Conservation (phyloP, 441 rosid genomes). For the Euphorbia neoarborescens region DNA sequence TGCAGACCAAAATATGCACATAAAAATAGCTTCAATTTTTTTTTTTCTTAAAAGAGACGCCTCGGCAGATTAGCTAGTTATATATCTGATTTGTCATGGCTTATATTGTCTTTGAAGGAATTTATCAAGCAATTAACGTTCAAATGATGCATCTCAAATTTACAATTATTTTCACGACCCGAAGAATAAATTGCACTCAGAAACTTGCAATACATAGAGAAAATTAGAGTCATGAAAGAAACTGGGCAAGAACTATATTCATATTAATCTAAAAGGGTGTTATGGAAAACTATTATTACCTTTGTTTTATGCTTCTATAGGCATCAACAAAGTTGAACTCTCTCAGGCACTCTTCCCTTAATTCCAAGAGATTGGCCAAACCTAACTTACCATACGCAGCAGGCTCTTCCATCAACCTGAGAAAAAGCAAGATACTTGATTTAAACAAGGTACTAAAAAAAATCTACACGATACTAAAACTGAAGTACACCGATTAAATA, state of each 20-base stretch:
- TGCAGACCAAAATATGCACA: not conserved
- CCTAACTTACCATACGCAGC: conserved; percentile 97
- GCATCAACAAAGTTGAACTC: conserved; percentile 95
- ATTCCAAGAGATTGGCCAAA: conserved; percentile 90
- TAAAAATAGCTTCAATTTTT: not conserved
- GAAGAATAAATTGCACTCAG: not conserved
- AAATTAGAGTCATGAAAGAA: not conserved
- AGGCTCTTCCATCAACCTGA: conserved; percentile 94
- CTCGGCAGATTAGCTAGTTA: not conserved
- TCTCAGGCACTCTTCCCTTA: conserved; percentile 95
- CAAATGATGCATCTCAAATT: not conserved
- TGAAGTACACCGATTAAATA: conserved; percentile 5
- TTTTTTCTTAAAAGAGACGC: too few relatives aligned
- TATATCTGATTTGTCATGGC: not conserved
- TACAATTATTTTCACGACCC: not conserved
- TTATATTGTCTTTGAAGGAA: not conserved
- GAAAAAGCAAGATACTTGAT: not conserved
- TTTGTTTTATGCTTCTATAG: conserved; percentile 92
- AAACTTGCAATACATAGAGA: not conserved
- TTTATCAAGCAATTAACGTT: not conserved
- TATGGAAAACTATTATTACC: conserved; percentile 35
- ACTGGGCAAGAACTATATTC: not conserved
- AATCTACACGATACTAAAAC: not conserved
- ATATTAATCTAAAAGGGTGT: not conserved
- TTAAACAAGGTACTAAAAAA: not conserved